Base-by-base conservation (phyloP, 2,329 filamentous ascomycete genomes). In the Exophiala viscosa region DNA sequence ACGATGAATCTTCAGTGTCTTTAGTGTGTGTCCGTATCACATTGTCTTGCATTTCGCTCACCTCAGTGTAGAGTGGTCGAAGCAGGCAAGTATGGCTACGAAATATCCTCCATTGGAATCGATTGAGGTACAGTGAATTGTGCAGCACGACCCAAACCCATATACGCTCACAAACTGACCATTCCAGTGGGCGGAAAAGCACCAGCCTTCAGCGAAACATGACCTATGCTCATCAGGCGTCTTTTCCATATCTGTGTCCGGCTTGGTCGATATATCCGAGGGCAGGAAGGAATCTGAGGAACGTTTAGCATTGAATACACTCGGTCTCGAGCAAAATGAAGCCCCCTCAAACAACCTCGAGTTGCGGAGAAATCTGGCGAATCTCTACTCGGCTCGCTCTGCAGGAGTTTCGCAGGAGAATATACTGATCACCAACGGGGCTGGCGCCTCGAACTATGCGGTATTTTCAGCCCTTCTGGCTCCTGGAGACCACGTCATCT, bases 381-480 rank as follows among this genome's bases (percentile, higher is more conserved):
- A 61, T 13, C 47, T 67, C 4, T 68, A 68, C 50, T 61, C 55
- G 41, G 78, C 83, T 60, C 77, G 80, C 45, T 63, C 64, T 58
- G 67, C 57, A 49, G 69, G 79, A 72, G 44, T 79, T 79, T 58
- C 79, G 14, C 72, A 66, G 1, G 82, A 90, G 13, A 83, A 87
- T 62, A 78, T 95, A 36, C 69, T 95, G 48, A 84, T 92, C 53
- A 89, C 88, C 0, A 82, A 86, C 28, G 90, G 90, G 8, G 89
- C 88, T 11, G 95, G 95, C 45, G 78, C 82, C 5, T 90, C 89
- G n/a, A 95, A 95, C 65, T 88, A 90, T 62, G 72, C 93, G n/a
- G 73, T 84, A 2, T 78, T 93, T 6, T 91, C 91, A 67, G 76
- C 85, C 1, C 74, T 93, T 5, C 66, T 93, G 2, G 81, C 82